phyloP scores from a whole-genome alignment of 371 early-diverging fungal species.

The Amoeboaphelidium protococcarum region DNA sequence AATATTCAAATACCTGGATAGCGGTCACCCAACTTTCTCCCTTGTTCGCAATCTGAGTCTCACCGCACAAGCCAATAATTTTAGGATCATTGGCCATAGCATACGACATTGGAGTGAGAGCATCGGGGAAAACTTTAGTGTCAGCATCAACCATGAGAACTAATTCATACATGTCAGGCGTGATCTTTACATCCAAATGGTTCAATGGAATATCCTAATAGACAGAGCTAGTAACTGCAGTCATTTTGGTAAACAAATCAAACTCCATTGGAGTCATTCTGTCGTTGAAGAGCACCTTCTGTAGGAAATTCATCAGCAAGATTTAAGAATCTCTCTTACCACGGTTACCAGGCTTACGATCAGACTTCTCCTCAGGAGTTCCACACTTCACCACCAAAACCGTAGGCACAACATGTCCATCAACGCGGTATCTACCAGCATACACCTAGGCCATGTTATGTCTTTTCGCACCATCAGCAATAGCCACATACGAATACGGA shows the following conservation, averaged over 20 bases:
- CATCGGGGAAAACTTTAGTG: conserved; percentile 7
- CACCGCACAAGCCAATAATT: conserved; percentile 13
- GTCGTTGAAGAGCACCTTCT: conserved; percentile 14
- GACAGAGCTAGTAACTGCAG: background rate
- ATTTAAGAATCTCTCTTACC: conserved; percentile 24
- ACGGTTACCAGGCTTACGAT: conserved; percentile 14
- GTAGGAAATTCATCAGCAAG: conserved; percentile 18
- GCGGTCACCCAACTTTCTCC: conserved; percentile 11
- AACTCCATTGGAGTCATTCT: conserved; percentile 56
- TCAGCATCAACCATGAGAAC: conserved; percentile 14
- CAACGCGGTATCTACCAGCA: conserved; percentile 11
- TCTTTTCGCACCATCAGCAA: conserved; percentile 48
- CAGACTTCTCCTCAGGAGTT: conserved; percentile 5
- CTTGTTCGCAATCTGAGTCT: conserved; percentile 10
- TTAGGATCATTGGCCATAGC: conserved; percentile 7
- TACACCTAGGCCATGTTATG: conserved; percentile 17
- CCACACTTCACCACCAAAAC: conserved; percentile 13
- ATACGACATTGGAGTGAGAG: conserved; percentile 5
- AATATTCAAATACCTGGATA: conserved; percentile 26
- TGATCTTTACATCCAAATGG: conserved; percentile 1
- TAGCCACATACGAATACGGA: conserved; percentile 56
- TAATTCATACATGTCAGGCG: conserved; percentile 7
- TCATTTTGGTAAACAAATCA: conserved; percentile 46
- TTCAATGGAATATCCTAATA: background rate
- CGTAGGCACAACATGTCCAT: conserved; percentile 3